Base-by-base conservation (phyloP, 495 filamentous ascomycete species). In the Astrothelium subdiscretum region DNA sequence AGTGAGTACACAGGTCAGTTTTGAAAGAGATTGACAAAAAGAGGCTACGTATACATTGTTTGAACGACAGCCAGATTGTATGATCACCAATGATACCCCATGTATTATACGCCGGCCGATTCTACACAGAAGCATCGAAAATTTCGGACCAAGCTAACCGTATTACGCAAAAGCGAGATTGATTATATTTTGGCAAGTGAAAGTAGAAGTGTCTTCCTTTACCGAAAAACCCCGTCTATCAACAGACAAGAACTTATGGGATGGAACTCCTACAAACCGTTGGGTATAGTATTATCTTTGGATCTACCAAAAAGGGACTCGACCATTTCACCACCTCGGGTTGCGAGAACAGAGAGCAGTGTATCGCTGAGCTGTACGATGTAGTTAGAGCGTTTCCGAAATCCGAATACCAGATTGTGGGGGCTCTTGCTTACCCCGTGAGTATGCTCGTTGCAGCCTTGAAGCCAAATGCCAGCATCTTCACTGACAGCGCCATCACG, bases 381-480 rank as follows among this genome's bases (percentile, higher is more conserved):
- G 22, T 5, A 22, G 5, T 20, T 15, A 18, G 26, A 1, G 26
- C 18, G 26, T 20, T 4, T 62, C n/a, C n/a, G n/a, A n/a, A n/a
- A n/a, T n/a, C n/a, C 22, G 58, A 29, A 44, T 26, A 61, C n/a
- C 43, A 66, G 62, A 26, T 54, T 40, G 31, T 42, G 15, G 32
- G 51, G 35, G 15, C 13, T 35, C 62, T 32, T 48, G 82, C 85
- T 82, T 78, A 91, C 87, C 38, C 94, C 94, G 71, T 97, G 94
- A 31, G 90, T 96, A 63, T 79, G 83, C 75, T 98, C 91, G 68
- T 91, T 94, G 72, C 91, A 97, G 1, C 94, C 94, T 74, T 97
- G 94, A 64, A 98, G 78, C 91, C 90, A 98, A 32, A 97, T 80
- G 12, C 91, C 91, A 8, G 83, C 81, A 15, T 85, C 78, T 5